phyloP scores from a whole-genome alignment of 495 filamentous ascomycete genomes.

The Penicillium ucsense region DNA sequence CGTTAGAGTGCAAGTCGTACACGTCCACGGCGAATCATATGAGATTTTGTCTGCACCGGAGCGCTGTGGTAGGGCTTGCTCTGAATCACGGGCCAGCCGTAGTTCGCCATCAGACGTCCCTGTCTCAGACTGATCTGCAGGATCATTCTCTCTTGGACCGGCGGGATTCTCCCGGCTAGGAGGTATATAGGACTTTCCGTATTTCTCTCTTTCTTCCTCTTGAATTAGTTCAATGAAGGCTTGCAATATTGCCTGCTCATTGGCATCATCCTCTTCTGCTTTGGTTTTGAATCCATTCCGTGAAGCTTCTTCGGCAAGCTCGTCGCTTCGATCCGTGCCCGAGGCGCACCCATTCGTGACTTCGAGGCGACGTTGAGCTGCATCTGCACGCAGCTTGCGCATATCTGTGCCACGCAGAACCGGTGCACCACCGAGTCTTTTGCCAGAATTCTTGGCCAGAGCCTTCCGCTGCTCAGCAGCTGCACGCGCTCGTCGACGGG shows the following conservation, averaged over 20 bases:
- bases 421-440: slow-evolving; percentile 61
- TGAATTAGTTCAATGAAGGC: slow-evolving; percentile 82
- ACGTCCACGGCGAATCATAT: slow-evolving; percentile 54
- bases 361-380: slow-evolving; percentile 57
- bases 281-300: slow-evolving; percentile 70
- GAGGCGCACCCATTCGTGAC: slow-evolving; percentile 68
- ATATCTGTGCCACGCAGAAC: slow-evolving; percentile 58
- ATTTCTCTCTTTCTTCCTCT: slow-evolving; percentile 68
- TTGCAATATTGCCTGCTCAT: slow-evolving; percentile 80
- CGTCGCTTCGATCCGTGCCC: slow-evolving; percentile 43
- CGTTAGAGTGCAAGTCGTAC: slow-evolving; percentile 70
- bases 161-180: slow-evolving; percentile 52
- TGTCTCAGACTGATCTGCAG: slow-evolving; percentile 12
- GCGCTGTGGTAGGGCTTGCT: slow-evolving; percentile 5
- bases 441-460: slow-evolving; percentile 54
- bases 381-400: slow-evolving; percentile 62
- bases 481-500: slow-evolving; percentile 60
- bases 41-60: slow-evolving; percentile 18
- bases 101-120: slow-evolving; percentile 4
- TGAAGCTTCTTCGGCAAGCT: slow-evolving; percentile 60
- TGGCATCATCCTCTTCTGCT: slow-evolving; percentile 82
- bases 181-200: slow-evolving; percentile 55
- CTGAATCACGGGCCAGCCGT: neutral
- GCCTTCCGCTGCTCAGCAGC: slow-evolving; percentile 64
- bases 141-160: slow-evolving; percentile 32